Evolutionary conservation across 140 eudicot species (phyloP), one percentile per base, ranked within the genome.

Genomic region (Bidens hawaiensis): DNA sequence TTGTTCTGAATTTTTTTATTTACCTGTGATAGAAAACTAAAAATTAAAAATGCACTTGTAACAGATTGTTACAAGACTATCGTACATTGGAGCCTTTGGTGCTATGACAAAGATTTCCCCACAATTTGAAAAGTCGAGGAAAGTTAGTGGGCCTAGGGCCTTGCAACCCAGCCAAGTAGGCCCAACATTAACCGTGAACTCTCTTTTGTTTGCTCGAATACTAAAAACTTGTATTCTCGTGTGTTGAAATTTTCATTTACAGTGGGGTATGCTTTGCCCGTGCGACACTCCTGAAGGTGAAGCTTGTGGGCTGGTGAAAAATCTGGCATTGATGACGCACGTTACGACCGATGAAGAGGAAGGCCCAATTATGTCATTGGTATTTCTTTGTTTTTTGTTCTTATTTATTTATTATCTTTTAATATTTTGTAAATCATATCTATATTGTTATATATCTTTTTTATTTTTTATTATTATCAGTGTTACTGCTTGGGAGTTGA

Each of bases 91-190:
- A 49, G 67, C 94, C 21, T 61, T 80, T 72, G 99, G 96, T 30
- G 65, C 75, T 75, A 83, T 93, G 90, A 93, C 99, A 54, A 88
- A 74, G 69, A 81, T 88, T 61, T 57, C 77, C 6, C 99, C 99
- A 27, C 99, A 93, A 61, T 88, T 93, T 67, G 99, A 88, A 58
- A 93, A 88, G 78, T 85, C 99, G 1, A 74, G 95, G 71, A 93
- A 93, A 93, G 99, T 88, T 66, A 88, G 96, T 81, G 99, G 96
- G 23, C 96, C 99, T 34, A 82, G 99, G 82, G 99, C 99, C n/a
- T 79, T 93, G 75, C 99, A 93, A 71, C 96, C 96, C 22, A 93
- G 99, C 68, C 99, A 93, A 89, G 98, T 85, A 75, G 28, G 68
- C 5, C 46, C 64, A 14, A 17, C 40, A 24, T 41, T 11, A 42